Conservation (phyloP, 1,139 yeast genomes). For the Debaryomyces robertsiae region DNA sequence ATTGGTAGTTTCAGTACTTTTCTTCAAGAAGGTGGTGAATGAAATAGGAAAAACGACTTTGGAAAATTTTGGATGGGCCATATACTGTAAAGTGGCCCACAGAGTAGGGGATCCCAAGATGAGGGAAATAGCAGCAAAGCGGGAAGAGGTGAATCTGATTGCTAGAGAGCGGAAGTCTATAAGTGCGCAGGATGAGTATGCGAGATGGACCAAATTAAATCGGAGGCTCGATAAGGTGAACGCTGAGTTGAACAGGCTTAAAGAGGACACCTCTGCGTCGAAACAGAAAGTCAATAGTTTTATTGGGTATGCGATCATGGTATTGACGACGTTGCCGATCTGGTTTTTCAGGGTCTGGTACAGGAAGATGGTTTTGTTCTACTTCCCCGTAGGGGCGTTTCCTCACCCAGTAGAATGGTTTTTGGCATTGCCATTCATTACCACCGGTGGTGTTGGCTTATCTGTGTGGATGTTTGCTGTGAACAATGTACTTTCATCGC, state of each 20-base stretch:
- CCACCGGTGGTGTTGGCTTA: conserved; percentile 56
- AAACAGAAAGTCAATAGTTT: conserved; percentile 40
- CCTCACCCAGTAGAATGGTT: conserved; percentile 61
- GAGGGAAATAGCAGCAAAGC: conserved; percentile 38
- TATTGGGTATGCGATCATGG: conserved; percentile 29
- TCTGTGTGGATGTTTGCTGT: conserved; percentile 52
- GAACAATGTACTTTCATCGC: conserved; percentile 33
- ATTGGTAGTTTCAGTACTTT: conserved; percentile 32
- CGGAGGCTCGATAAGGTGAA: conserved; percentile 65
- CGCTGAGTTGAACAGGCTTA: conserved; percentile 51
- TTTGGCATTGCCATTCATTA: conserved; percentile 62
- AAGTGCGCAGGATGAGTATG: conserved; percentile 92
- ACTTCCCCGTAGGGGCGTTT: conserved; percentile 58
- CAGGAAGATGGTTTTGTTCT: conserved; percentile 60
- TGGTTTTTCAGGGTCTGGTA: conserved; percentile 57
- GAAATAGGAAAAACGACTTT: conserved; percentile 39
- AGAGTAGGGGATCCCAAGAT: conserved; percentile 33
- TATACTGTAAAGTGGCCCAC: conserved; percentile 39
- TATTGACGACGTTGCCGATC: conserved; percentile 44
- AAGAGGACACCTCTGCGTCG: conserved; percentile 35
- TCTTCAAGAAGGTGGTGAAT: conserved; percentile 32
- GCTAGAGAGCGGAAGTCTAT: conserved; percentile 59
- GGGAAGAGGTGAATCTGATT: conserved; percentile 48
- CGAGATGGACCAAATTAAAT: conserved; percentile 92
- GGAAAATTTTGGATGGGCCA: conserved; percentile 42